These are phyloP conservation scores for Alloascoidea hylecoeti DNA, from an alignment of 805 yeast genomes.

Conservation along the genomic window DNA sequence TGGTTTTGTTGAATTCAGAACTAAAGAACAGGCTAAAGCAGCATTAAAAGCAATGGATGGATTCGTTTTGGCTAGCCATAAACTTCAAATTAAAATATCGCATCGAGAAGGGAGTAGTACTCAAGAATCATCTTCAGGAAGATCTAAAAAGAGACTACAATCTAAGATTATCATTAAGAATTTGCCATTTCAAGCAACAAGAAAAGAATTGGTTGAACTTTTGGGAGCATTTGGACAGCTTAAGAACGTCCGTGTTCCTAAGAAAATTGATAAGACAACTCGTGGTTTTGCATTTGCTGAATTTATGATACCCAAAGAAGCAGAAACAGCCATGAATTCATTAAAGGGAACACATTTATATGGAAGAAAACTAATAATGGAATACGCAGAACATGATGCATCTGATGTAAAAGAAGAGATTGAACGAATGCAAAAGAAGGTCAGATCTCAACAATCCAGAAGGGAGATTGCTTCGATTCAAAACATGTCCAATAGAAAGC, in stretches of 20 bases:
- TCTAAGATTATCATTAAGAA: slow-evolving; percentile 88
- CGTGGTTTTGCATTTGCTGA: slow-evolving; percentile 98
- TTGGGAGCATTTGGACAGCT: slow-evolving; percentile 92
- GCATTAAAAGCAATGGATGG: slow-evolving; percentile 71
- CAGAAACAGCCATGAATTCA: slow-evolving; percentile 87
- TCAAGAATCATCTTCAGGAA: not conserved
- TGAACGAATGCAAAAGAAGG: slow-evolving; percentile 79
- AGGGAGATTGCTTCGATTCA: slow-evolving; percentile 57
- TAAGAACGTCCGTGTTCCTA: slow-evolving; percentile 90
- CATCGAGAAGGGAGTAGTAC: slow-evolving; percentile 43
- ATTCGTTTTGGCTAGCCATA: slow-evolving; percentile 75
- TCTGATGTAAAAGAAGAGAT: slow-evolving; percentile 83
- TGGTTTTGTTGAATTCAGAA: slow-evolving; percentile 85
- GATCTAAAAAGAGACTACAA: slow-evolving; percentile 27
- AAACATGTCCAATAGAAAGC: slow-evolving; percentile 57
- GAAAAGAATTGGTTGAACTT: slow-evolving; percentile 84
- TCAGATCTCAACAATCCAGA: slow-evolving; percentile 65
- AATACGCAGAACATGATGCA: slow-evolving; percentile 75
- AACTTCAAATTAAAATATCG: slow-evolving; percentile 76
- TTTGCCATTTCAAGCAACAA: slow-evolving; percentile 89
- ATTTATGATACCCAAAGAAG: slow-evolving; percentile 69
- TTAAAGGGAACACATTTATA: slow-evolving; percentile 91
- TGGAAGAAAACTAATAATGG: slow-evolving; percentile 89
- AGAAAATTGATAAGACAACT: slow-evolving; percentile 87
- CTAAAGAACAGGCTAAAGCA: slow-evolving; percentile 61